These are phyloP conservation scores for Aspergillus tubingensis DNA, from an alignment of 2,329 filamentous ascomycete genomes.

Conservation along the genomic window DNA sequence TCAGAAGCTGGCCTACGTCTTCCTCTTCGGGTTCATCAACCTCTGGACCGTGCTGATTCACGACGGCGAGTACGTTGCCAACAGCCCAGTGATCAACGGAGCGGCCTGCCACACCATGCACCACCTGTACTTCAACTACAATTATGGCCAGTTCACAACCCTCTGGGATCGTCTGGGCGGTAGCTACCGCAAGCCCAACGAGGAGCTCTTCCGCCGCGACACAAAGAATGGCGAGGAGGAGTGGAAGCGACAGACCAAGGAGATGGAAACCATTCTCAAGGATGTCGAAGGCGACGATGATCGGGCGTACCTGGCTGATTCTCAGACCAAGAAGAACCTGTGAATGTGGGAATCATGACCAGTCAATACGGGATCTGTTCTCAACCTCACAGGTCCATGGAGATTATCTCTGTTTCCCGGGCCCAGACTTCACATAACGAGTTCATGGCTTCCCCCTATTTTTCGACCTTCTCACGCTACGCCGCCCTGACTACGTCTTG, in stretches of 20 bases:
- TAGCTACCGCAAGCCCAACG: slow-evolving; percentile 83
- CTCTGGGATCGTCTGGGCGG: slow-evolving; percentile 86
- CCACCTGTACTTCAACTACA: slow-evolving; percentile 84
- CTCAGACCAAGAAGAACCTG: slow-evolving; percentile 39
- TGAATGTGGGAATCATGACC: slow-evolving; percentile 22
- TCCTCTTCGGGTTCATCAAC: slow-evolving; percentile 88
- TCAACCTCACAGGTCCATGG: background rate
- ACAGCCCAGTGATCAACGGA: slow-evolving; percentile 89
- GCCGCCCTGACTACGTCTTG: slow-evolving; percentile 10
- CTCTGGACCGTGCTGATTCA: slow-evolving; percentile 97
- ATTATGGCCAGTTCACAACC: slow-evolving; percentile 93
- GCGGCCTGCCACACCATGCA: slow-evolving; percentile 93
- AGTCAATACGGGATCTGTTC: background rate
- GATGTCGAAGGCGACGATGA: slow-evolving; percentile 66
- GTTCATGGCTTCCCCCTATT: slow-evolving; percentile 14
- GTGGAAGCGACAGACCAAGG: slow-evolving; percentile 75
- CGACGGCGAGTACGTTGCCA: slow-evolving; percentile 90
- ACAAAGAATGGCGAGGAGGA: slow-evolving; percentile 79
- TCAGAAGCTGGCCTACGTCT: slow-evolving; percentile 85
- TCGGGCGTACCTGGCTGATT: slow-evolving; percentile 42
- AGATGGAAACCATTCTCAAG: slow-evolving; percentile 74
- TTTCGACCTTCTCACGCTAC: background rate
- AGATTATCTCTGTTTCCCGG: background rate
- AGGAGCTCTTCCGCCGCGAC: slow-evolving; percentile 80
- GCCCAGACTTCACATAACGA: slow-evolving; percentile 17